phyloP scores from a whole-genome alignment of 2,329 filamentous ascomycete species.

The Colletotrichum limetticola region DNA sequence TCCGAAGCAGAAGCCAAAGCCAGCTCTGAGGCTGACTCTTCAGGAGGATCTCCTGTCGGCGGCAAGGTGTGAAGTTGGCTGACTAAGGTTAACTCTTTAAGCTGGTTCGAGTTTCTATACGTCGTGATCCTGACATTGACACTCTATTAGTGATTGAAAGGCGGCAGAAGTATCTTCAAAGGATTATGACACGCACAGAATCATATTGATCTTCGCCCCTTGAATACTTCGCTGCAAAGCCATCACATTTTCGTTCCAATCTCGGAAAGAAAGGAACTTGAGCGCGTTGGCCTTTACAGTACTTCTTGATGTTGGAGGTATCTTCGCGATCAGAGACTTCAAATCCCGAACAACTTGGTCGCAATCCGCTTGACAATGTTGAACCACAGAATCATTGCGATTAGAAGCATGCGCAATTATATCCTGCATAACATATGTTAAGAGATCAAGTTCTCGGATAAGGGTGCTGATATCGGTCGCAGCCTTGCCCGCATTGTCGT shows the following conservation, averaged over 20 bases:
- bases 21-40: not conserved
- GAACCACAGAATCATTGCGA: not conserved
- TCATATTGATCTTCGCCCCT: not conserved
- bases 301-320: not conserved
- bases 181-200: not conserved
- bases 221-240: not conserved
- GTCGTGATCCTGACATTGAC: not conserved
- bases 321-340: not conserved
- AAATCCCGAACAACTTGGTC: not conserved
- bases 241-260: not conserved
- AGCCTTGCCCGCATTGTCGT: not conserved
- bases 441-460: not conserved
- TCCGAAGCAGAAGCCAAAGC: not conserved
- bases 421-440: not conserved
- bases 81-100: not conserved
- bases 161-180: too few species aligned
- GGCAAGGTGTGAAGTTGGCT: not conserved
- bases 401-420: not conserved
- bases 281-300: not conserved
- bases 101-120: not conserved
- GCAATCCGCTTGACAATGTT: slow-evolving; percentile 1
- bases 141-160: not conserved
- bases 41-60: not conserved
- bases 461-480: not conserved
- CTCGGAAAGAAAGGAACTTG: not conserved